Base-by-base conservation (phyloP, 495 filamentous ascomycete species). In the Gamarada debralockiae region DNA sequence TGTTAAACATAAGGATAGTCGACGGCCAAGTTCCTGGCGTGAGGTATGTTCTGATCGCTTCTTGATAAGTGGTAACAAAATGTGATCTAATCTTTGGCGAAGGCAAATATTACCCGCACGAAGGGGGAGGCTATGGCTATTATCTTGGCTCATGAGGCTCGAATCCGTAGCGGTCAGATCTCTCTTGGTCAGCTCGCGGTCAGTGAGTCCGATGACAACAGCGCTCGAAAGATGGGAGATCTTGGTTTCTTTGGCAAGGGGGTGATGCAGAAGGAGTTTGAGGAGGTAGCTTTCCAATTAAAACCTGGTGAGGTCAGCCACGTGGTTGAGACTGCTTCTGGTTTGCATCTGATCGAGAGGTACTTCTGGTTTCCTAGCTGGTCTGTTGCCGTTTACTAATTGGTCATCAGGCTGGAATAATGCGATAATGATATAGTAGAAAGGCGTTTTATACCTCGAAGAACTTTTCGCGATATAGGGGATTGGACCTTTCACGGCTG, bases 191-290 rank as follows among this genome's bases (percentile, higher is more conserved):
- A 96, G 52, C 72, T 98, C 46, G 95, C 95, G 3, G 75, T 82
- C 50, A 86, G 82, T 22, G 95, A 97, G 70, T 93, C 87, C 12
- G 93, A 98, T 73, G 96, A 92, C 70, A 93, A 86, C 70, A 95
- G 89, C 64, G 90, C 92, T 3, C 80, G 90, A 58, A 98, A 97
- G 78, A 82, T 83, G 60, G 93, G 93, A 25, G 95, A 97, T 70
- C 73, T 98, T 77, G 93, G 93, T 1, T 96, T 90, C 68, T 98
- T 98, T 63, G 90, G 89, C 20, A 82, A 72, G 50, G 87, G 89
- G 3, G 93, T 97, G 60, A 98, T 98, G 93, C 93, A 98, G 64
- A 96, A 92, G 75, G 93, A 97, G 70, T 98, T 98, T 58, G 93
- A 97, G 68, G 90, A 96, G 25, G 90, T 90, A 0, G 86, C 92